A percentile compares a stretch with the other conserved stretches of the same genome.
Evolutionary conservation across 306 rosid genomes (phyloP).

Genomic region (Citrullus amarus): DNA sequence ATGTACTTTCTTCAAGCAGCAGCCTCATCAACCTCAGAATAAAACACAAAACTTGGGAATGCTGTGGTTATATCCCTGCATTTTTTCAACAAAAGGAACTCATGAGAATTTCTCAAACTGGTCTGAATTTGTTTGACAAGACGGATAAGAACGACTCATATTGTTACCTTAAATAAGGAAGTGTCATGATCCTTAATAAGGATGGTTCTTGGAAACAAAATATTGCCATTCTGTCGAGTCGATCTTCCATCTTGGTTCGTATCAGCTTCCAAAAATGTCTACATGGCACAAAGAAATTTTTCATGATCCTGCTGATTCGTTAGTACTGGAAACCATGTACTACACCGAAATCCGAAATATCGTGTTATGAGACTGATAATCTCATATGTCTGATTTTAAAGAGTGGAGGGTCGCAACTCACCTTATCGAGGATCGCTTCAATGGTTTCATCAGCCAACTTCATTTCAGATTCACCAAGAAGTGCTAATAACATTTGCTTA

Average conservation of each 20-base stretch:
- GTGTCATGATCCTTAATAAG: constrained; percentile 70
- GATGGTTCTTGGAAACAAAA: constrained; percentile 68
- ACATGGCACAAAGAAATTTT: not conserved
- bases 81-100: not conserved
- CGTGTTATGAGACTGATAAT: not conserved
- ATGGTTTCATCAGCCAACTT: constrained; percentile 72
- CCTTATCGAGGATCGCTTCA: constrained; percentile 68
- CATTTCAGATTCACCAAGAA: constrained; percentile 73
- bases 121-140: not conserved
- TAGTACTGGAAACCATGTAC: not conserved
- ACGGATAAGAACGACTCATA: not conserved
- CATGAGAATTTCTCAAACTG: not conserved
- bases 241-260: constrained; percentile 71
- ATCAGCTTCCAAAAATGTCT: constrained; percentile 90
- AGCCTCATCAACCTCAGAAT: constrained; percentile 74
- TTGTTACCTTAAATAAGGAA: constrained; percentile 62
- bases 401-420: constrained; percentile 12
- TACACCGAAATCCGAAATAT: not conserved
- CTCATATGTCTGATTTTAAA: not conserved
- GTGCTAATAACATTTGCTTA: constrained; percentile 76
- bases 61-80: constrained; percentile 83
- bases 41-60: constrained; percentile 85
- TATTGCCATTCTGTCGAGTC: constrained; percentile 62
- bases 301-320: not conserved
- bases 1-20: constrained; percentile 25